Evolutionary conservation across 2,329 filamentous ascomycete genomes (phyloP), one percentile per base, ranked within the genome.

Genomic region (Exophiala oligosperma): DNA sequence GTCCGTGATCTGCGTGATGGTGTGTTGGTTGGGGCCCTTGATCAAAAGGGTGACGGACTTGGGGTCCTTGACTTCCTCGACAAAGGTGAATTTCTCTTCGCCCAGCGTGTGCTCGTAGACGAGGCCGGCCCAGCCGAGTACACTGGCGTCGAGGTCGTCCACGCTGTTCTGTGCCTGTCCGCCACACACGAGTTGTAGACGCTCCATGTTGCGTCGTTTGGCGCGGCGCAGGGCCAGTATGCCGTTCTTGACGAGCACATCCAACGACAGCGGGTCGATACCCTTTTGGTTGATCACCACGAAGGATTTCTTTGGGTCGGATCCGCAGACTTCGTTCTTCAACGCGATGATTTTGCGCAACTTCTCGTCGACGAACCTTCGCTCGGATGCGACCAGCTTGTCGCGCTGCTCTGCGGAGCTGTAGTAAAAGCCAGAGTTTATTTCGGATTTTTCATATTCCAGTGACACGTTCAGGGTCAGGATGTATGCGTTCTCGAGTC

Each of bases 261-360:
- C 94, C 66, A 99, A 83, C 54, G 92, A 97, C 62, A 99, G 81
- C 23, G 94, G 94, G 73, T 99, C 94, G 68, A 99, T 99, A 63
- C 94, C 94, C 83, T 99, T 99, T 77, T 99, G 94, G 81, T 99
- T 99, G 77, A 99, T 91, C 70, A 99, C 88, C 65, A 97, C 94
- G 73, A 99, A 99, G 69, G 89, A 88, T 83, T 97, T 97, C 79
- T 91, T 94, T 7, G 88, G 86, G 70, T 97, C 94, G 68, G 87
- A 89, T 29, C 93, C 94, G 76, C 94, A 99, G 12, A 97, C 91
- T 75, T 96, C 86, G 81, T 97, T 96, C 85, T 99, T 99, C 64
- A 99, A 81, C 67, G 97, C 93, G 11, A 99, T 90, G 73, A 99
- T 97, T 81, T 96, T 97, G 77, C 92, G 89, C 67, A 99, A 79